Percentiles rank a stretch among this genome's conserved stretches.
Evolutionary conservation across 2,329 filamentous ascomycete species (phyloP).

Genomic region (Colletotrichum falcatum): DNA sequence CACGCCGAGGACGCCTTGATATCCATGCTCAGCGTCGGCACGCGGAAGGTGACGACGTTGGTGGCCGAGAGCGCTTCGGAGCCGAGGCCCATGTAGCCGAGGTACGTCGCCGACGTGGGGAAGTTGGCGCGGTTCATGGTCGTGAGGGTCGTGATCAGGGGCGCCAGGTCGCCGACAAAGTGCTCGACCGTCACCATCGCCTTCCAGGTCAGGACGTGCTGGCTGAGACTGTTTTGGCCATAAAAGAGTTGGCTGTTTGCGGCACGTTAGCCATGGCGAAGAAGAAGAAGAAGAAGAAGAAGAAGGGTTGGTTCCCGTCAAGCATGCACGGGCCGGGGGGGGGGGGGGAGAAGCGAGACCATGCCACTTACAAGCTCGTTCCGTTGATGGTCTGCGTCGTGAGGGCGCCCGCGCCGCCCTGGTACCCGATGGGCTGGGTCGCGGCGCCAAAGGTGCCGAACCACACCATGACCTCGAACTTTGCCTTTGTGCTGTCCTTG

Average conservation of each 20-base stretch:
- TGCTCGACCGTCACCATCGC: conserved; percentile 50
- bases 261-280: not conserved
- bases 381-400: conserved; percentile 54
- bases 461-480: conserved; percentile 70
- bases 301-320: not conserved
- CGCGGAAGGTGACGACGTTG: conserved; percentile 61
- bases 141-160: conserved; percentile 57
- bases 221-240: conserved; percentile 54
- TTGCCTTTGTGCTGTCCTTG: conserved; percentile 54
- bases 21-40: conserved; percentile 54
- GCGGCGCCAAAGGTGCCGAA: conserved; percentile 60
- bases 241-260: conserved; percentile 55
- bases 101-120: conserved; percentile 57
- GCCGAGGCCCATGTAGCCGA: conserved; percentile 65
- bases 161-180: conserved; percentile 61
- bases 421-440: conserved; percentile 60
- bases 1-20: conserved; percentile 26
- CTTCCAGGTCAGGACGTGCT: conserved; percentile 65
- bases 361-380: conserved; percentile 55
- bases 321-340: too few species aligned
- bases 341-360: too few species aligned
- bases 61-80: conserved; percentile 60
- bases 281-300: not conserved
- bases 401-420: conserved; percentile 46
- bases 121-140: conserved; percentile 49